Evolutionary conservation across 371 early-diverging fungal genomes (phyloP), one percentile per base, ranked within the genome.

Genomic region (Syncephalis plumigaleata): DNA sequence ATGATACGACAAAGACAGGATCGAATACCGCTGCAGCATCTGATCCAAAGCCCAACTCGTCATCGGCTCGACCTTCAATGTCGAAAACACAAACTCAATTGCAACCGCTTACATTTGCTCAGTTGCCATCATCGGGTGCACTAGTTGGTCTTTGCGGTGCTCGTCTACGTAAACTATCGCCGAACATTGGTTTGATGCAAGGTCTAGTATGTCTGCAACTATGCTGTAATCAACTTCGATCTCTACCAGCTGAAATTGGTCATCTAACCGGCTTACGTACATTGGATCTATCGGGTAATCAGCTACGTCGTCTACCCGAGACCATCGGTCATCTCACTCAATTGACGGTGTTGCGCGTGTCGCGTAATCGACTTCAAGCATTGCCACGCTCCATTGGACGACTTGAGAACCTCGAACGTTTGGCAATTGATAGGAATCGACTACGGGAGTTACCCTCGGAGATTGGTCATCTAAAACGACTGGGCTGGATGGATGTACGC

Each of bases 271-370:
- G 72, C 47, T 64, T 89, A 36, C 63, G 69, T 16, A 55, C 66
- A 0, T 65, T 87, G 13, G 74, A 76, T 44, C 54, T 89, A 5
- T 67, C 78, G 27, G 66, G 73, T 44, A 89, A 87, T 57, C 64
- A 63, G 5, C 55, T 89, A 1, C 36, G 42, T 5, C 36, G 39
- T 11, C 47, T 66, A 9, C 91, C 91, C 0, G 76, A 75, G 15
- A 74, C 83, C 1, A 68, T 91, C 42, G 68, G 75, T 18, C 55
- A 65, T 24, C 71, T 88, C 2, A 53, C 70, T 5, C 71, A 75
- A 38, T 66, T 91, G 8, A 67, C 64, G 11, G 83, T 81, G 20
- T 59, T 91, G 42, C 66, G 72, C 39, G 51, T 79, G 7, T 67
- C 75, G 18, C 54, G 69, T 40, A 91, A 91, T 64, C 51, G 60